Evolutionary conservation across 176 grass and related monocot species (phyloP).

Genomic region (Phoenix roebelenii): DNA sequence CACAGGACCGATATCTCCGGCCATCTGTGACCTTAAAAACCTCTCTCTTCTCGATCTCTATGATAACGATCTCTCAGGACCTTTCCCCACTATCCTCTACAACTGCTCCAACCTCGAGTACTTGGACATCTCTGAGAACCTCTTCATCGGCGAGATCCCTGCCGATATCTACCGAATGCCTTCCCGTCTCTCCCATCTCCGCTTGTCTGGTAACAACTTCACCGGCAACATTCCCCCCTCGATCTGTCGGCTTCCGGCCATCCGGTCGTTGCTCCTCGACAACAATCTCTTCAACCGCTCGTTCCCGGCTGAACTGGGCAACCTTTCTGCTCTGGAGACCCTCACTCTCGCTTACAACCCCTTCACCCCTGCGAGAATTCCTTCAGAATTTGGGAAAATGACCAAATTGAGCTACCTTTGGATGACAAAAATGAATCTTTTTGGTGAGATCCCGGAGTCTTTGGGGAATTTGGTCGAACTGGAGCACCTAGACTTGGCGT

Average conservation of each 20-base stretch:
- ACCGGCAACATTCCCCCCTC: conserved; percentile 23
- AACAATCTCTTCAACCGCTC: conserved; percentile 40
- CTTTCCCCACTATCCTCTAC: conserved; percentile 32
- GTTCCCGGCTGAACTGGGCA: conserved; percentile 34
- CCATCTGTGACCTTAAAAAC: conserved; percentile 35
- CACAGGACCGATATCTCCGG: conserved; percentile 11
- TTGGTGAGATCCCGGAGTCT: conserved; percentile 16
- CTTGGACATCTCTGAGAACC: conserved; percentile 43
- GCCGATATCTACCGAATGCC: conserved; percentile 20
- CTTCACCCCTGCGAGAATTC: conserved; percentile 9
- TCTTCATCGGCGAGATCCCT: conserved; percentile 25
- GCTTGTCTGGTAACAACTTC: conserved; percentile 35
- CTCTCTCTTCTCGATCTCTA: conserved; percentile 23
- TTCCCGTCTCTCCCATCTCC: conserved; percentile 23
- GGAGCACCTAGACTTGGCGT: conserved; percentile 6
- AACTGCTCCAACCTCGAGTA: conserved; percentile 22
- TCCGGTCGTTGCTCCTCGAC: conserved; percentile 33
- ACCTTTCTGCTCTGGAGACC: conserved; percentile 16
- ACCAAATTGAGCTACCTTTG: conserved; percentile 14
- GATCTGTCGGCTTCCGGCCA: neutral
- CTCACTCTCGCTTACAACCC: conserved; percentile 32
- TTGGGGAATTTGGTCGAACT: conserved; percentile 20
- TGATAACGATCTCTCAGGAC: conserved; percentile 27
- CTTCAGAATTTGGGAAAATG: conserved; percentile 26
- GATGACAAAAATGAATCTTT: conserved; percentile 24